A percentile compares a stretch with the other conserved stretches of the same genome.
phyloP scores from a whole-genome alignment of 257 asterid species.

The Oldenlandia corymbosa region DNA sequence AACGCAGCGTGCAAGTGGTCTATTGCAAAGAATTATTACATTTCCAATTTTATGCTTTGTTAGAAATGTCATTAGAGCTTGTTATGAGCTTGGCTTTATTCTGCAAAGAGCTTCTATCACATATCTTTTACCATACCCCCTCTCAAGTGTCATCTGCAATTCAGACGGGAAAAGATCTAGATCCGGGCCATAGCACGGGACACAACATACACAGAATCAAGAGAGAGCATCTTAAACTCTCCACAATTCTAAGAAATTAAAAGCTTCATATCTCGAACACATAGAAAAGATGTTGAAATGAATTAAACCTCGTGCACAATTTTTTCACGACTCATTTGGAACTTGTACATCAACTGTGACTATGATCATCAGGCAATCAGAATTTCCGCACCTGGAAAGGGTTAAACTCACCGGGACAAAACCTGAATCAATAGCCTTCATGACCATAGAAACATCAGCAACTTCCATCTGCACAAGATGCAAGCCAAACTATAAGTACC shows the following conservation, averaged over 20 bases:
- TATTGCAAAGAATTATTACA: not conserved
- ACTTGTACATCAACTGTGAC: not conserved
- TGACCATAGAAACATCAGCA: slow-evolving; percentile 60
- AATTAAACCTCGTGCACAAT: not conserved
- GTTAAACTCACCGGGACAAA: slow-evolving; percentile 76
- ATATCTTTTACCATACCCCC: not conserved
- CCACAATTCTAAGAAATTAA: not conserved
- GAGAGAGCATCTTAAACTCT: not conserved
- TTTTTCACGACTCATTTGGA: not conserved
- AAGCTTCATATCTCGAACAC: not conserved
- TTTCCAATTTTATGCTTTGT: not conserved
- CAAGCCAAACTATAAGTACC: not conserved
- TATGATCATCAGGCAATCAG: not conserved
- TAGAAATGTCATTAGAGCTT: not conserved
- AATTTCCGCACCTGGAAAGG: not conserved
- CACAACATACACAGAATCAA: not conserved
- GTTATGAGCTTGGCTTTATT: no score
- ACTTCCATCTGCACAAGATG: slow-evolving; percentile 46
- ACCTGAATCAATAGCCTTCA: slow-evolving; percentile 61
- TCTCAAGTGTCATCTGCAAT: not conserved
- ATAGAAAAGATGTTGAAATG: not conserved
- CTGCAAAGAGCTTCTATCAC: not conserved
- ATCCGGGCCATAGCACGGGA: not conserved
- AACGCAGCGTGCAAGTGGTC: no score
- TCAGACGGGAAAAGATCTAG: not conserved